Conservation (phyloP, 2,329 filamentous ascomycete species). For the Zasmidium angulare region DNA sequence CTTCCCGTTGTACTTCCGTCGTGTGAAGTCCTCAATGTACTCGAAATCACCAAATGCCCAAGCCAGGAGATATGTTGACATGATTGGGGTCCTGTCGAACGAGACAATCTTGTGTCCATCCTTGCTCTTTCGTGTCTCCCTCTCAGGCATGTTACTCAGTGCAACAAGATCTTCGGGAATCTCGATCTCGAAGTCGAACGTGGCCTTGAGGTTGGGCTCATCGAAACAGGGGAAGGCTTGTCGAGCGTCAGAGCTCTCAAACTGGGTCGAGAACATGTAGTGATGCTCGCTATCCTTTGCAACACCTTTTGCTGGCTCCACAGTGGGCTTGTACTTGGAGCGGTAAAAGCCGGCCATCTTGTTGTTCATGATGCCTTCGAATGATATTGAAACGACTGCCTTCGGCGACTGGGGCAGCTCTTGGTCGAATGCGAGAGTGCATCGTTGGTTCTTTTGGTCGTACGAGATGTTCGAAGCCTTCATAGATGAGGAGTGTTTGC, state of each 20-base stretch:
- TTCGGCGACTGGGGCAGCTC: constrained; percentile 68
- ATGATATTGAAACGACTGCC: constrained; percentile 67
- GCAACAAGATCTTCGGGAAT: constrained; percentile 84
- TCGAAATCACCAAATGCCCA: constrained; percentile 98
- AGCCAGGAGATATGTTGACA: constrained; percentile 86
- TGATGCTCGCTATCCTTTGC: constrained; percentile 67
- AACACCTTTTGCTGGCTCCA: constrained; percentile 71
- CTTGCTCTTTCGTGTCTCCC: constrained; percentile 67
- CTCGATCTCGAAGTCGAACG: constrained; percentile 91
- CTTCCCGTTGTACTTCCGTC: constrained; percentile 87
- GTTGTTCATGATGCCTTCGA: constrained; percentile 83
- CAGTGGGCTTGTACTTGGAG: constrained; percentile 84
- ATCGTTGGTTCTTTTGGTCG: constrained; percentile 80
- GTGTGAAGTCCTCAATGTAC: constrained; percentile 88
- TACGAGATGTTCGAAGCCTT: constrained; percentile 71
- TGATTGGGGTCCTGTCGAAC: constrained; percentile 81
- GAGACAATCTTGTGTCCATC: constrained; percentile 63
- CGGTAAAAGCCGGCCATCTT: constrained; percentile 94
- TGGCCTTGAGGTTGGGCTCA: constrained; percentile 94
- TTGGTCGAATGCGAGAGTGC: constrained; percentile 72
- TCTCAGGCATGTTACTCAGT: constrained; percentile 93
- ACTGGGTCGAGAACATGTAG: constrained; percentile 85
- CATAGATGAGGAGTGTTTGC: constrained; percentile 57
- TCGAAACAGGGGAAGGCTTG: constrained; percentile 97
- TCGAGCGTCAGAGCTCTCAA: constrained; percentile 93